Evolutionary conservation across 2,329 filamentous ascomycete genomes (phyloP).

Genomic region (Fusarium virguliforme): DNA sequence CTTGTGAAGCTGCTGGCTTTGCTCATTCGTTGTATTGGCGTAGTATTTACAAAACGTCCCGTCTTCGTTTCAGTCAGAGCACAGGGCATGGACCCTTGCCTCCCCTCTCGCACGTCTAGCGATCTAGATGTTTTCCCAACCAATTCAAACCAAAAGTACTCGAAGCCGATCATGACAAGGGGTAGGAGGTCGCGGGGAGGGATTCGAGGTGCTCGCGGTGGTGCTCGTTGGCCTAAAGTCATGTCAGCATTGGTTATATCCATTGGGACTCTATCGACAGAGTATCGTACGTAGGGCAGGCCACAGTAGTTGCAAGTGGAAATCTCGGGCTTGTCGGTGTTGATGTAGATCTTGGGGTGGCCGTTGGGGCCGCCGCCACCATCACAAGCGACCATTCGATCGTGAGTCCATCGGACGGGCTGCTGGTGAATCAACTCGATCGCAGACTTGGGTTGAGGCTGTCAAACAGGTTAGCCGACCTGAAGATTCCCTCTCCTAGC

Average conservation of each 20-base stretch:
- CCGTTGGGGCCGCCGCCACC: slow-evolving; percentile 92
- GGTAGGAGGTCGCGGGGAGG: slow-evolving; percentile 85
- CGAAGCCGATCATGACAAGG: slow-evolving; percentile 69
- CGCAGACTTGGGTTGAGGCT: slow-evolving; percentile 91
- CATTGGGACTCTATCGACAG: not conserved
- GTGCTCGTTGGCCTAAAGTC: slow-evolving; percentile 85
- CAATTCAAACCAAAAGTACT: slow-evolving; percentile 32
- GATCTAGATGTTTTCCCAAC: slow-evolving; percentile 26
- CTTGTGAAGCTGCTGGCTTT: slow-evolving; percentile 15
- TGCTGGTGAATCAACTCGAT: slow-evolving; percentile 98
- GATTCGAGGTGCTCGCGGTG: slow-evolving; percentile 89
- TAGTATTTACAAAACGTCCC: slow-evolving; percentile 48
- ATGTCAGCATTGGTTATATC: slow-evolving; percentile 23
- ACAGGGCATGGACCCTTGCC: slow-evolving; percentile 33
- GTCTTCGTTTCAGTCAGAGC: slow-evolving; percentile 30
- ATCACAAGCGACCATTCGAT: slow-evolving; percentile 87
- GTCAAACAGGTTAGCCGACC: slow-evolving; percentile 46
- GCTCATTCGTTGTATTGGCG: slow-evolving; percentile 46
- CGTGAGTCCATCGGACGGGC: slow-evolving; percentile 92
- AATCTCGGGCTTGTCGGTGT: slow-evolving; percentile 97
- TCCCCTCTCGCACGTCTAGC: slow-evolving; percentile 29
- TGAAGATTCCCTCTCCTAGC: slow-evolving; percentile 20
- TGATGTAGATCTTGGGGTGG: slow-evolving; percentile 96
- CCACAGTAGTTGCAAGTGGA: slow-evolving; percentile 93
- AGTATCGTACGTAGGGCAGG: slow-evolving; percentile 84